Percentiles rank a stretch among this genome's conserved stretches.
phyloP scores from a whole-genome alignment of 495 filamentous ascomycete species.

The Aspergillus wentii region DNA sequence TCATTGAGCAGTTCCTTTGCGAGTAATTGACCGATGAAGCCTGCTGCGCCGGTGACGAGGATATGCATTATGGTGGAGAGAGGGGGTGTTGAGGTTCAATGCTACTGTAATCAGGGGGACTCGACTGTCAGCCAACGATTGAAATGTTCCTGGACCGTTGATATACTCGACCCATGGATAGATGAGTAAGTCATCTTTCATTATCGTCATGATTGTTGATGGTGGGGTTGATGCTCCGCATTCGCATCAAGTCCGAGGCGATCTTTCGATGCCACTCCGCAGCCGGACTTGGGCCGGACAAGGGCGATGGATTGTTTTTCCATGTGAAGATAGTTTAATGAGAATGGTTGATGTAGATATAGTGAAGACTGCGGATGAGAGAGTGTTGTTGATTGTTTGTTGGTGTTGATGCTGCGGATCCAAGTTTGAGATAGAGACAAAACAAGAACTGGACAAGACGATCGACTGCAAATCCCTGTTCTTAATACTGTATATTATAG shows the following conservation, averaged over 20 bases:
- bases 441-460: no score
- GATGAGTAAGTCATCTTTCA: no score
- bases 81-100: not conserved
- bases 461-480: no score
- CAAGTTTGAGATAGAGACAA: no score
- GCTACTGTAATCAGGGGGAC: no score
- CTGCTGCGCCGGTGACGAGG: slow-evolving; percentile 65
- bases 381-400: no score
- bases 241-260: slow-evolving; percentile 39
- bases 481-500: no score
- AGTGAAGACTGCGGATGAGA: not conserved
- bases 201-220: slow-evolving; percentile 10
- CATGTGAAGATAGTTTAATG: not conserved
- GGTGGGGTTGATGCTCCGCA: slow-evolving; percentile 26
- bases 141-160: no score
- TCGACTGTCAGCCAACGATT: no score
- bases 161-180: no score
- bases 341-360: not conserved
- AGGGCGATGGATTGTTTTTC: not conserved
- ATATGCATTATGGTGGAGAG: slow-evolving; percentile 42
- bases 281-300: slow-evolving; percentile 30
- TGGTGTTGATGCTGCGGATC: no score
- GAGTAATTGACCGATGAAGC: slow-evolving; percentile 64
- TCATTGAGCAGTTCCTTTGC: slow-evolving; percentile 55
- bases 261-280: slow-evolving; percentile 18